These are phyloP conservation scores for Dalbergia cochinchinensis DNA, from an alignment of 306 rosid genomes.

Conservation along the genomic window DNA sequence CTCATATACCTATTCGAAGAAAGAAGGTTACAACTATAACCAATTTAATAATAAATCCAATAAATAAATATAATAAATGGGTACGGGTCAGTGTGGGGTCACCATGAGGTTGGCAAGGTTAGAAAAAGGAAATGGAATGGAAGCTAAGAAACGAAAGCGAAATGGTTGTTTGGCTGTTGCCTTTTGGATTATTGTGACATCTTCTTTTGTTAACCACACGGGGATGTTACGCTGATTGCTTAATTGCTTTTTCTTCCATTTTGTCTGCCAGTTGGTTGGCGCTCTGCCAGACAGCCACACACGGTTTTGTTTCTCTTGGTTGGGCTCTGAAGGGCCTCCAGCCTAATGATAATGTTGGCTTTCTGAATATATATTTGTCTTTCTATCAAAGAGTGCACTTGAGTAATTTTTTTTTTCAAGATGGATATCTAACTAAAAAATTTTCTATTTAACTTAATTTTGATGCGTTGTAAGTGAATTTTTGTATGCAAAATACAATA, in stretches of 20 bases:
- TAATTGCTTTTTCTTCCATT: slow-evolving; percentile 2
- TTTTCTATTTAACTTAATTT: too few species aligned
- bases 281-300: slow-evolving; percentile 24
- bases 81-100: slow-evolving; percentile 31
- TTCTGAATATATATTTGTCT: background rate
- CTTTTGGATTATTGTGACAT: background rate
- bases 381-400: background rate
- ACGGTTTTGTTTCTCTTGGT: slow-evolving; percentile 33
- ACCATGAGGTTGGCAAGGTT: slow-evolving; percentile 17
- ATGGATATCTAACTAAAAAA: background rate
- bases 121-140: background rate
- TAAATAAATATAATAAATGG: slow-evolving; percentile 10
- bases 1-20: background rate
- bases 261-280: slow-evolving; percentile 37
- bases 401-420: background rate
- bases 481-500: too few species aligned
- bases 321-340: background rate
- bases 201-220: background rate
- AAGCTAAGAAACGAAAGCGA: background rate
- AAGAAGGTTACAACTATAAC: background rate
- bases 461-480: too few species aligned
- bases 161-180: slow-evolving; percentile 37
- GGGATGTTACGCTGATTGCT: slow-evolving; percentile 2
- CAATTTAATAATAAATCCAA: background rate
- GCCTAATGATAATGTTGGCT: too few species aligned